Evolutionary conservation across 148 eudicot genomes (phyloP).

Genomic region (Nepenthes gracilis): DNA sequence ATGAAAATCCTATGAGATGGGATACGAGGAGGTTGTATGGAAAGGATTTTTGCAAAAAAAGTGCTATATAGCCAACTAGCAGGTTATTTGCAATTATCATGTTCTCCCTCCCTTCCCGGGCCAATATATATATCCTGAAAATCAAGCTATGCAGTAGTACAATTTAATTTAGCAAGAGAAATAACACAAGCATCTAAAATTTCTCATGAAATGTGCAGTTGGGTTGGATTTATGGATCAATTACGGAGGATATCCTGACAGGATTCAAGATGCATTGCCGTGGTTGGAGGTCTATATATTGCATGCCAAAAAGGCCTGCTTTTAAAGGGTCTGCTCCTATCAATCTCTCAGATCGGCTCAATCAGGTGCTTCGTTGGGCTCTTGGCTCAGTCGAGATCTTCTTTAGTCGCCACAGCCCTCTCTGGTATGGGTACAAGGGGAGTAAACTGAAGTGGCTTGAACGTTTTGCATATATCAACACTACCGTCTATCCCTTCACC

Average conservation of each 20-base stretch:
- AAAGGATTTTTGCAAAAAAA: too few species aligned
- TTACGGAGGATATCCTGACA: conserved; percentile 94
- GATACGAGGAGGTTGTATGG: too few species aligned
- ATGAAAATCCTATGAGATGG: too few species aligned
- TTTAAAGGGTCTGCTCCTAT: conserved; percentile 97
- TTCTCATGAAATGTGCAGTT: conserved; percentile 41
- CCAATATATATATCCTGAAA: too few species aligned
- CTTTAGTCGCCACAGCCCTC: conserved; percentile 91
- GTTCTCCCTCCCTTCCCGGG: too few species aligned
- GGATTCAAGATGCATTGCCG: conserved; percentile 99
- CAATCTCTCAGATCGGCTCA: conserved; percentile 92
- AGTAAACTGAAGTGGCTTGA: conserved; percentile 94
- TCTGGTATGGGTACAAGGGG: conserved; percentile 75
- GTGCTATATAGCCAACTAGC: too few species aligned
- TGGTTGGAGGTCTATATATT: conserved; percentile 96
- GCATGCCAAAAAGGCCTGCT: conserved; percentile 88
- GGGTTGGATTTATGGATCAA: conserved; percentile 99
- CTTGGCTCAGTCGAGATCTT: conserved; percentile 97
- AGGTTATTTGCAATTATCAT: too few species aligned
- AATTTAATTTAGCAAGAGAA: too few species aligned
- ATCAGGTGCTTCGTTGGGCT: conserved; percentile 99
- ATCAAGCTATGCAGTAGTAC: too few species aligned
- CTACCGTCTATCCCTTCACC: conserved; percentile 94
- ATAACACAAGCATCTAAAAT: neutral
- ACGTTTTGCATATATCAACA: conserved; percentile 84